A percentile compares a stretch with the other conserved stretches of the same genome.
These are phyloP conservation scores for Chenopodium album DNA, from an alignment of 148 eudicot genomes.

Conservation along the genomic window DNA sequence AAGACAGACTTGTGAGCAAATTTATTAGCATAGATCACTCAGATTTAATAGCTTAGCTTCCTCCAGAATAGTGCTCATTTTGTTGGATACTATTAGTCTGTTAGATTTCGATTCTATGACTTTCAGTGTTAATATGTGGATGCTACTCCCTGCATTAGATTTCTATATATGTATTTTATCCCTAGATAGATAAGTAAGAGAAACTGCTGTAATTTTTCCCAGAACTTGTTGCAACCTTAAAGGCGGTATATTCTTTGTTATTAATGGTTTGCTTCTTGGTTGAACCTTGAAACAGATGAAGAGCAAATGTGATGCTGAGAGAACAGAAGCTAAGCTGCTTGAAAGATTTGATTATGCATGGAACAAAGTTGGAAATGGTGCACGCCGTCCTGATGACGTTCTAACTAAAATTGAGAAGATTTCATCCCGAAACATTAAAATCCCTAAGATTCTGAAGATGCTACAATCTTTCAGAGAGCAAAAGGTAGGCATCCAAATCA, in stretches of 20 bases:
- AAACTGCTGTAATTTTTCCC: neutral
- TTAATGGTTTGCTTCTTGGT: constrained; percentile 1
- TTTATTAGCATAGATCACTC: neutral
- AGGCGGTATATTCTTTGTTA: neutral
- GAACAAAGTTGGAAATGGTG: constrained; percentile 76
- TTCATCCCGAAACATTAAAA: constrained; percentile 19
- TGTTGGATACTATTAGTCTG: neutral
- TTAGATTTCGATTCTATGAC: neutral
- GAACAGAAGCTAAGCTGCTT: constrained; percentile 67
- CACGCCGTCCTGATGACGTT: constrained; percentile 66
- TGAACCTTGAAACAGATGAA: constrained; percentile 48
- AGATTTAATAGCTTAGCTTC: neutral
- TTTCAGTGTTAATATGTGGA: neutral
- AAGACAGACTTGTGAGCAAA: neutral
- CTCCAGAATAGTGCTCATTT: neutral
- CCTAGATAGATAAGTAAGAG: neutral
- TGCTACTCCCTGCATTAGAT: too few species aligned
- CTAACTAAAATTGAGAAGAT: constrained; percentile 40
- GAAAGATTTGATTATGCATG: constrained; percentile 81
- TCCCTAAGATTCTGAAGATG: constrained; percentile 41
- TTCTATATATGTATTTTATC: neutral
- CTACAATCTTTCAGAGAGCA: constrained; percentile 41
- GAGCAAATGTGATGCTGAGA: constrained; percentile 68
- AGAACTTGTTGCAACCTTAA: neutral
- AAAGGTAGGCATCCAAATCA: constrained; percentile 59